These are phyloP conservation scores for Microcos paniculata DNA, from an alignment of 345 rosid genomes.

Conservation along the genomic window DNA sequence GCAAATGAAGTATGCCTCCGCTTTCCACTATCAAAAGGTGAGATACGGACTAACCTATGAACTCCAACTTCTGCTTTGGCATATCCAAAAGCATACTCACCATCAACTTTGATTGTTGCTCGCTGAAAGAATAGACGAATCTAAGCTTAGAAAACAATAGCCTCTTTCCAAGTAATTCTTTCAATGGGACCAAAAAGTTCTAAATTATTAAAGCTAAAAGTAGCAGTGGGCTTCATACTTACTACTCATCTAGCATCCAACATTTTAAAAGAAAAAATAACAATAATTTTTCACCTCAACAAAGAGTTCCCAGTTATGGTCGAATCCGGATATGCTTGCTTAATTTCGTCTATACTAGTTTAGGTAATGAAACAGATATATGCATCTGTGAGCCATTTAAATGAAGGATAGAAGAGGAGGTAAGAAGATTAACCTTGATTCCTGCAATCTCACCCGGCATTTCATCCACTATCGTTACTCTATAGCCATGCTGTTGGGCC, in stretches of 20 bases:
- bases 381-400: not conserved
- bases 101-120: constrained; percentile 92
- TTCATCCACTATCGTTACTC: constrained; percentile 74
- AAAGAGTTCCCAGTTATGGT: constrained; percentile 1
- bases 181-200: not conserved
- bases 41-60: constrained; percentile 93
- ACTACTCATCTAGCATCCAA: constrained; percentile 2
- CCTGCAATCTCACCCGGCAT: constrained; percentile 93
- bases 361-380: not conserved
- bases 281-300: not conserved
- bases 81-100: constrained; percentile 90
- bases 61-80: constrained; percentile 98
- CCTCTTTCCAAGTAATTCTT: constrained; percentile 2
- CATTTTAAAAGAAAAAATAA: not conserved
- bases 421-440: constrained; percentile 70
- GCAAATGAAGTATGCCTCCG: constrained; percentile 96
- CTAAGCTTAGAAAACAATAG: constrained; percentile 7
- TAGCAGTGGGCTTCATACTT: not conserved
- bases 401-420: constrained; percentile 8
- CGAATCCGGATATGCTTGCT: not conserved
- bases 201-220: not conserved
- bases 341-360: not conserved
- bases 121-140: constrained; percentile 50
- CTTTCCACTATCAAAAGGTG: constrained; percentile 88
- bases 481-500: constrained; percentile 69